phyloP scores from a whole-genome alignment of 352 stramenopile genomes.

The Phytophthora pisi region DNA sequence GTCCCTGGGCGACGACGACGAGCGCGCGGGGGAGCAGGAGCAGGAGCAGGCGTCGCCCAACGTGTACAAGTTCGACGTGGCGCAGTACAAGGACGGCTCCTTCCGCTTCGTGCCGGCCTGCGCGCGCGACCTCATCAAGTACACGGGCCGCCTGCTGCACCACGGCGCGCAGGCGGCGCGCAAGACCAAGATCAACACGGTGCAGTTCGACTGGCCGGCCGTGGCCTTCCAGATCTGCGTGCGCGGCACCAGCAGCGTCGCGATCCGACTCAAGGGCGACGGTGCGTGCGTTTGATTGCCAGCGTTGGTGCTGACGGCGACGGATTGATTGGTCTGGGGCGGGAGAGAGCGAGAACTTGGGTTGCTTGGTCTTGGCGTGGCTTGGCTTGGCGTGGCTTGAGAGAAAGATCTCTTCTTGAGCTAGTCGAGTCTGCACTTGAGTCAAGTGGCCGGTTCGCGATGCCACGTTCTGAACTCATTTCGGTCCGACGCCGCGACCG shows the following conservation, averaged over 20 bases:
- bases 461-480: slow-evolving; percentile 56
- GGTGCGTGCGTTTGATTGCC: slow-evolving; percentile 38
- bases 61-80: slow-evolving; percentile 85
- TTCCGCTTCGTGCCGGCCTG: slow-evolving; percentile 77
- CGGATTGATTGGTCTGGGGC: slow-evolving; percentile 18
- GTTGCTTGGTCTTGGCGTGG: too few relatives aligned
- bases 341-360: slow-evolving; percentile 5
- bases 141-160: slow-evolving; percentile 76
- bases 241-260: slow-evolving; percentile 59
- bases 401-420: slow-evolving; percentile 15
- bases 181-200: slow-evolving; percentile 85
- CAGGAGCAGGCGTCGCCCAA: slow-evolving; percentile 22
- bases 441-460: slow-evolving; percentile 29
- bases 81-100: slow-evolving; percentile 74
- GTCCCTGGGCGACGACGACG: slow-evolving; percentile 44
- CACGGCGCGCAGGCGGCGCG: slow-evolving; percentile 62
- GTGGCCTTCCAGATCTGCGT: slow-evolving; percentile 73
- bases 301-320: slow-evolving; percentile 7
- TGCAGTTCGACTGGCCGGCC: slow-evolving; percentile 87
- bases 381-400: neutral
- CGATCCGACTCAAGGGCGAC: slow-evolving; percentile 85
- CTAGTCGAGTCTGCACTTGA: slow-evolving; percentile 4
- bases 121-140: slow-evolving; percentile 72
- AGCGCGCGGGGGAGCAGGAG: slow-evolving; percentile 13
- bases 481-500: slow-evolving; percentile 30